Base-by-base conservation (phyloP, 306 rosid genomes). In the Inga laurina region DNA sequence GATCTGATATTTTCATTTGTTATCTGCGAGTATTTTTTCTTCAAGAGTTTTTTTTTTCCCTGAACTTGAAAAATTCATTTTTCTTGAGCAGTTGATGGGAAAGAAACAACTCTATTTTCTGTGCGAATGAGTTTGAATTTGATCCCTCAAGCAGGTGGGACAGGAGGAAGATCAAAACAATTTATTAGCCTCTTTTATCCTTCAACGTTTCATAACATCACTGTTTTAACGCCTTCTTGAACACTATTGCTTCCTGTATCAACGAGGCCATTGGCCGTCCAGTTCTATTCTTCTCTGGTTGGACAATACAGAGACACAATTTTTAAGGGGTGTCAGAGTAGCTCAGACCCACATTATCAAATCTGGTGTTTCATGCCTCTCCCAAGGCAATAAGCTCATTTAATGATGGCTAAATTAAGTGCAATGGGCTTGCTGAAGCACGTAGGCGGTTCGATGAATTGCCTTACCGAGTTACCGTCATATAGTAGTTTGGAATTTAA, bases 361-460 rank as follows among this genome's bases (percentile, higher is more conserved):
- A 87, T 75, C 84, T 15, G 89, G 92, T 41, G 16, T 62, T n/a
- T 72, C 83, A 44, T 67, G 71, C 81, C 52, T 65, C n/a, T 64
- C 62, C 4, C 7, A 82, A 41, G 90, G 88, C 62, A 91, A 88
- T 74, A 91, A 88, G 85, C 90, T 92, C 71, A 79, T 88, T 27
- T 27, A 27, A 27, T 56, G 87, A 88, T 78, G 88, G 77, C 15
- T 87, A 74, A 52, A 12, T 91, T 16, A 91, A 91, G 75, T 90
- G 93, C 49, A 85, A 87, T 0, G 75, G 79, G 81, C 32, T 88
- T 5, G 73, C 52, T 13, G 85, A 88, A 78, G 93, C 93, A 45
- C 92, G 90, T 41, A 87, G 81, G 68, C 1, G 90, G 84, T 91
- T 93, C 71, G 95, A 93, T 11, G 92, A 90, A 80, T 72, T 93